Conservation (phyloP, 441 rosid species). For the Syzygium malaccense region DNA sequence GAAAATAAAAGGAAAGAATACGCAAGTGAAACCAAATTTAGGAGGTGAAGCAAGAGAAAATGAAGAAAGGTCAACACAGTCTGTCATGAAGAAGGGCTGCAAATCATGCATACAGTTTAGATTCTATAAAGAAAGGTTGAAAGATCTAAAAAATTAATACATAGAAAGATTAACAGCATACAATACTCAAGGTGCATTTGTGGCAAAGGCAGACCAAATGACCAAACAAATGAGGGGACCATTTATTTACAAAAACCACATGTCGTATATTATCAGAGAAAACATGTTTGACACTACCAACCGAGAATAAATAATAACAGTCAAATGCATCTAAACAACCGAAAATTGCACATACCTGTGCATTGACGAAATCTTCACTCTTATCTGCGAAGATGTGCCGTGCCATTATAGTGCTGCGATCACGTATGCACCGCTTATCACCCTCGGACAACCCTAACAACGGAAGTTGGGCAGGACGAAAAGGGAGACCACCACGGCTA, state of each 20-base stretch:
- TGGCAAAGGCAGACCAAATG: neutral
- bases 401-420: slow-evolving; percentile 97
- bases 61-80: neutral
- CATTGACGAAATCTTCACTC: slow-evolving; percentile 81
- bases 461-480: slow-evolving; percentile 78
- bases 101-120: neutral
- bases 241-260: neutral
- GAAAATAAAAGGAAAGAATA: neutral
- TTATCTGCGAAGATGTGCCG: slow-evolving; percentile 86
- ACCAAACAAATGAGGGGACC: neutral
- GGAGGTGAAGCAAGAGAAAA: neutral
- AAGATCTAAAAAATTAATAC: neutral
- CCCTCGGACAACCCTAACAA: slow-evolving; percentile 74
- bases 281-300: neutral
- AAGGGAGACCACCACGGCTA: slow-evolving; percentile 77
- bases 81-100: neutral
- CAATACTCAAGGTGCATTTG: neutral
- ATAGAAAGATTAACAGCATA: neutral
- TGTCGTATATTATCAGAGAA: neutral
- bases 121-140: neutral
- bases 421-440: slow-evolving; percentile 95
- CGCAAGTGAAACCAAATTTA: neutral
- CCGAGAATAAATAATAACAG: neutral
- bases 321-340: neutral
- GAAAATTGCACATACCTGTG: slow-evolving; percentile 49